Base-by-base conservation (phyloP, 768 basidiomycete genomes). In the Tylopilus sp. region DNA sequence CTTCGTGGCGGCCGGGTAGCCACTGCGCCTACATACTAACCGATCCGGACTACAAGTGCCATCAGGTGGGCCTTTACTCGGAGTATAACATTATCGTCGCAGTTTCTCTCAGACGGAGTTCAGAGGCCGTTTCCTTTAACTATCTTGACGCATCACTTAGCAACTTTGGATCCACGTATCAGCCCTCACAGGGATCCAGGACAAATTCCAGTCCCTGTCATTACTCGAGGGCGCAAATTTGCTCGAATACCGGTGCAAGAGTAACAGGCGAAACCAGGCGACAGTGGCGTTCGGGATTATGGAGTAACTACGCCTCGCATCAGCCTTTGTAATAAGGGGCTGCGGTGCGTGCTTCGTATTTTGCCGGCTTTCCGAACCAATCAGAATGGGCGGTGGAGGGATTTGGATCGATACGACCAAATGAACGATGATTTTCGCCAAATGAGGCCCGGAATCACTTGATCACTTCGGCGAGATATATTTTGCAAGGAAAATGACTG, bases 1-100 rank as follows among this genome's bases (percentile, higher is more conserved):
- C 59, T 24, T 61, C 45, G 58, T 61, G 54, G 58, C 54, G 46
- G 40, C 29, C 36, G 30, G 10, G 30, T 41, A n/a, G 16, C 9
- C 25, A 13, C 17, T 30, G 28, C 10, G 28, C 12, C 29, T 8
- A n/a, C n/a, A n/a, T n/a, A n/a, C n/a, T n/a, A n/a, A n/a, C n/a
- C n/a, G n/a, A n/a, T n/a, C n/a, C n/a, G n/a, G n/a, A n/a, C n/a
- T n/a, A n/a, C n/a, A n/a, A n/a, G n/a, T n/a, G n/a, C n/a, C n/a
- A n/a, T n/a, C n/a, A n/a, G n/a, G n/a, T n/a, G n/a, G n/a, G n/a
- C n/a, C n/a, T n/a, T n/a, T n/a, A n/a, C n/a, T n/a, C n/a, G n/a
- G n/a, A n/a, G n/a, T n/a, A n/a, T n/a, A n/a, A n/a, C n/a, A n/a
- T n/a, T n/a, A n/a, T n/a, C n/a, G n/a, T n/a, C n/a, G n/a, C n/a